Base-by-base conservation (phyloP, 2,329 filamentous ascomycete genomes). In the Alternaria arborescens region DNA sequence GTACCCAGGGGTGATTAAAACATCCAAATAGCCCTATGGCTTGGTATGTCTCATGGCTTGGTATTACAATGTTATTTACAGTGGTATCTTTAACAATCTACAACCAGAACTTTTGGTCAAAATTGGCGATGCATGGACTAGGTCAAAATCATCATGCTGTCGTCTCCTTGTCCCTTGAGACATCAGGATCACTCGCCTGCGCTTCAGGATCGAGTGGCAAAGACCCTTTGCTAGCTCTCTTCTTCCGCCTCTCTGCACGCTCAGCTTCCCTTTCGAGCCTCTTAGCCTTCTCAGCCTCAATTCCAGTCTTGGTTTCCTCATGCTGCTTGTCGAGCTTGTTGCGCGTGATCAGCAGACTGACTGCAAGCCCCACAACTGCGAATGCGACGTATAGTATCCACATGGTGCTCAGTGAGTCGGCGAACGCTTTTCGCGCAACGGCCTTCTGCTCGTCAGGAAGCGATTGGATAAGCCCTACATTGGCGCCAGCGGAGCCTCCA, bases 401-500 rank as follows among this genome's bases (percentile, higher is more conserved):
- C 81, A 84, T 84, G 5, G 74, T 80, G 58, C 77, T 77, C 57
- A 84, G 64, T 8, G 77, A 79, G 16, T 81, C 69, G 5, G 82
- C 77, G 61, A 83, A 84, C 0, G 81, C 81, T 5, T 67, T 63
- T 20, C 80, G 72, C 1, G 82, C 82, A 8, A 81, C 69, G 2
- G 46, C 60, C 66, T 80, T 83, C 50, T 87, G 79, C 2, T 76
- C 74, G 0, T 80, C 77, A 0, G 82, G 81, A 8, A 92, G 79
- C 0, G 71, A 65, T n/a, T 83, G 79, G 20, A 91, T 85, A 10
- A 87, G 70, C 20, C 84, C 81, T 1, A 89, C 86, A 70, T 86
- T 88, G 20, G 89, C 84, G 14, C 87, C 84, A 36, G 89, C 87
- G 58, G 84, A 82, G 65, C 81, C 79, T n/a, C 88, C 88, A 4